Evolutionary conservation across 1,139 yeast genomes (phyloP), one percentile per base, ranked within the genome.

Genomic region (Petasospora fabianii): DNA sequence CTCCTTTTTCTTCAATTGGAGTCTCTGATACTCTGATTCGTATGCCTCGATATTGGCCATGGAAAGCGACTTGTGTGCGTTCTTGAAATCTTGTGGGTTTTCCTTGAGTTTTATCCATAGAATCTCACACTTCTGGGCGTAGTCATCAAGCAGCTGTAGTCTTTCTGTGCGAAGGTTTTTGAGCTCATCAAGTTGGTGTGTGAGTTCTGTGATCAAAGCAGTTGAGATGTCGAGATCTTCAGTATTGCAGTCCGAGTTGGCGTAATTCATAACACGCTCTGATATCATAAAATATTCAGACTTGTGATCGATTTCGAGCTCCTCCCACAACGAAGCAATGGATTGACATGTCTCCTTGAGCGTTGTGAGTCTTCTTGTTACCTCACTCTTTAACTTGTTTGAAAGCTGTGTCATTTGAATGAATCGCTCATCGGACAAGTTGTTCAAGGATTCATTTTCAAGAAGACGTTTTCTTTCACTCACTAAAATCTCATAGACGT

Each of bases 1-100:
- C 42, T 77, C 73, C 14, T 78, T 71, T 50, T 94, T 76, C 59
- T 78, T 76, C 20, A 67, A 64, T 38, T 74, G 69, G 27, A 90
- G 66, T 42, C 84, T 69, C 20, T 67, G 68, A 34, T 82, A 60
- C 53, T 87, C 92, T 30, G 53, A 51, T 44, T 75, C 72, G 47
- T 56, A 55, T n/a, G 54, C 53, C n/a, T 50, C 49, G 9, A 64
- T 41, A 7, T 47, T 41, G 2, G 35, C 24, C n/a, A 46, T 27
- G 0, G 67, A 59, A 10, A 64, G 42, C 38, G 55, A 29, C n/a
- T 55, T 50, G 46, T 75, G 72, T 1, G 61, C 55, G 1, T 43
- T 45, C 20, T 68, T 48, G 45, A 77, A 77, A 1, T 54, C 51
- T 2, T 62, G 59, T 14, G 55, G 66, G 1, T 69, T 69, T 44